Base-by-base conservation (phyloP, 78 protist species). In the Abeoforma whisleri region DNA sequence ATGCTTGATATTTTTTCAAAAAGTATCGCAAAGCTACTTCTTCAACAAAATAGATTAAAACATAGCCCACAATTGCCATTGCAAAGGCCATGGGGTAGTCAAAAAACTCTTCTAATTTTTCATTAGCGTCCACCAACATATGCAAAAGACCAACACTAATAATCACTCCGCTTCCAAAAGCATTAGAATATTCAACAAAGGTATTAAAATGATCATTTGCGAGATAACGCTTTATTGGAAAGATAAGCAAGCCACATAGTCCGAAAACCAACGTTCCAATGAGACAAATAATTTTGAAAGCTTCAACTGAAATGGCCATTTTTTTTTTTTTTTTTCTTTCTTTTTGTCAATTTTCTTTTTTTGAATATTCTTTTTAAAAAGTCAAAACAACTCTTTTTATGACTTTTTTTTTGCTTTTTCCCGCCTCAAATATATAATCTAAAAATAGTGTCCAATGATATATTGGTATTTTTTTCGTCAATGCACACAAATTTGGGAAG, bases 141-240 rank as follows among this genome's bases (percentile, higher is more conserved):
- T 79, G 83, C 83, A 79, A 12, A 33, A 79, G 83, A 19, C 83
- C 83, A 31, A 79, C 83, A 30, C 40, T 30, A 19, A 79, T 22
- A 0, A 79, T 79, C 69, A 79, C 83, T 39, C 83, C 83, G n/a
- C 40, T 22, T 16, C 83, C 83, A 22, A 79, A 79, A n/a, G n/a
- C n/a, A n/a, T n/a, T n/a, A n/a, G n/a, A n/a, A 0, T 79, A 79
- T 57, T 68, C 48, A 16, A 79, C 22, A 32, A 30, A 79, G 19
- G 48, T 40, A 79, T 28, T 22, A 0, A 79, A 28, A 31, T 22
- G 30, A 32, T 35, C 12, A 8, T 79, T 37, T 22, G 39, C 69
- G 48, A 79, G 12, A 57, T 22, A 57, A 16, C 28, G 23, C 79
- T 74, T n/a, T 79, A 79, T 16, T 19, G 83, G 70, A 8, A 79